phyloP scores from a whole-genome alignment of 1,284 basidiomycete genomes.

The Pascua sp. region DNA sequence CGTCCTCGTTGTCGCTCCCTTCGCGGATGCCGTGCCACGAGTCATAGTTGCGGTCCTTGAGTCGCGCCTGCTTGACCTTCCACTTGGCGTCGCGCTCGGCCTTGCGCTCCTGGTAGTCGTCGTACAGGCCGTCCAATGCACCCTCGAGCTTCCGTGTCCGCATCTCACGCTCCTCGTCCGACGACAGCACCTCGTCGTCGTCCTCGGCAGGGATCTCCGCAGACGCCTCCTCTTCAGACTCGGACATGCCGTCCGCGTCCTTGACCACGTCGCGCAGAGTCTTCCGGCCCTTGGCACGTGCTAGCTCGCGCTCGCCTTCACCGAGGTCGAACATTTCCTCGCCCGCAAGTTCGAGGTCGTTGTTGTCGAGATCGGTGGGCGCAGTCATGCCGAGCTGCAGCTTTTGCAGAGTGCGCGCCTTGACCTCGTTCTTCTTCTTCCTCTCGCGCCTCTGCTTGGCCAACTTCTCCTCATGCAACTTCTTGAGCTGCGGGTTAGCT shows the following conservation, averaged over 20 bases:
- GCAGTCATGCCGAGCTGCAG: slow-evolving; percentile 98
- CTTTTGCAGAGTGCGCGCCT: slow-evolving; percentile 80
- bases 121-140: slow-evolving; percentile 84
- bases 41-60: slow-evolving; percentile 64
- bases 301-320: slow-evolving; percentile 56
- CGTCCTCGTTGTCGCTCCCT: slow-evolving; percentile 40
- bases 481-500: slow-evolving; percentile 62
- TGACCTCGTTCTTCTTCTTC: slow-evolving; percentile 83
- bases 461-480: slow-evolving; percentile 72
- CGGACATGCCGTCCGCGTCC: slow-evolving; percentile 51
- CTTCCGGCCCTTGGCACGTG: slow-evolving; percentile 53
- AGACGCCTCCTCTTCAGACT: slow-evolving; percentile 48
- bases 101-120: slow-evolving; percentile 76
- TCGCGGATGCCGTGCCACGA: slow-evolving; percentile 72
- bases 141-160: slow-evolving; percentile 69
- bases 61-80: slow-evolving; percentile 77
- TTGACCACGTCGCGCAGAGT: slow-evolving; percentile 51
- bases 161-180: slow-evolving; percentile 67
- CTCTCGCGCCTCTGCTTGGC: slow-evolving; percentile 76
- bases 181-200: slow-evolving; percentile 58
- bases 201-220: slow-evolving; percentile 22
- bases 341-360: slow-evolving; percentile 64
- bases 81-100: slow-evolving; percentile 85
- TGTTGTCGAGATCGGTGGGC: slow-evolving; percentile 83
- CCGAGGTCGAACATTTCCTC: slow-evolving; percentile 79